Evolutionary conservation across 1,284 basidiomycete species (phyloP).

Genomic region (Stereum hirsutum): DNA sequence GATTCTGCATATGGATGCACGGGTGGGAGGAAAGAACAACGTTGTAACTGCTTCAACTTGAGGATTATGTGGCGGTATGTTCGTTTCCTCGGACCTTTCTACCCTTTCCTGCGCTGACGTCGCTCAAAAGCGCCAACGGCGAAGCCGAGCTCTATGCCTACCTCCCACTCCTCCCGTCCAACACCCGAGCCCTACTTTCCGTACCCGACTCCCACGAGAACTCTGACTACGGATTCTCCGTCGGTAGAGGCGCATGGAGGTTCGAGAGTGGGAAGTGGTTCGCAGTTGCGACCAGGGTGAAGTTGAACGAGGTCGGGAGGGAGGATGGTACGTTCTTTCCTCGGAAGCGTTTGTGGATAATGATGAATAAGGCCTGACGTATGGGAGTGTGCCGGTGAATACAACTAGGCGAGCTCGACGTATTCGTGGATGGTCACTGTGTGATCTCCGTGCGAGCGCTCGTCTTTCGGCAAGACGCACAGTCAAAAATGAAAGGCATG

Average conservation of each 20-base stretch:
- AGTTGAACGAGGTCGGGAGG: constrained; percentile 43
- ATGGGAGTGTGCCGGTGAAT: not conserved
- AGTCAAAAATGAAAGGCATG: constrained; percentile 42
- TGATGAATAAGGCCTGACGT: not conserved
- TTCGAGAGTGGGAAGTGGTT: constrained; percentile 44
- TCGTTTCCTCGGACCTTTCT: not conserved
- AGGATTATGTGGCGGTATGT: constrained; percentile 58
- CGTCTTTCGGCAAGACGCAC: constrained; percentile 30
- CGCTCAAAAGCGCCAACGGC: constrained; percentile 26
- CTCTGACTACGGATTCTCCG: constrained; percentile 49
- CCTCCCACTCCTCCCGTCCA: constrained; percentile 35
- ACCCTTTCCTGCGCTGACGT: not conserved
- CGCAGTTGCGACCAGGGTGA: constrained; percentile 50
- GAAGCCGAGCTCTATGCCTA: constrained; percentile 53
- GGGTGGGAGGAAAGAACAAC: constrained; percentile 44
- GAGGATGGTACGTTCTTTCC: constrained; percentile 30
- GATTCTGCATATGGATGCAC: constrained; percentile 49
- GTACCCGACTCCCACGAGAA: constrained; percentile 42
- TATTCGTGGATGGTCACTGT: constrained; percentile 44
- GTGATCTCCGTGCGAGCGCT: constrained; percentile 37
- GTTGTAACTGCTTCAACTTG: constrained; percentile 52
- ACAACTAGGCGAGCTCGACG: constrained; percentile 40
- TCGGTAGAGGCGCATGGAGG: constrained; percentile 44
- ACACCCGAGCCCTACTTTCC: constrained; percentile 29
- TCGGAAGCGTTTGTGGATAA: not conserved